Evolutionary conservation across 371 early-diverging fungal species (phyloP), one percentile per base, ranked within the genome.

Genomic region (Syncephalastrum contaminatum): DNA sequence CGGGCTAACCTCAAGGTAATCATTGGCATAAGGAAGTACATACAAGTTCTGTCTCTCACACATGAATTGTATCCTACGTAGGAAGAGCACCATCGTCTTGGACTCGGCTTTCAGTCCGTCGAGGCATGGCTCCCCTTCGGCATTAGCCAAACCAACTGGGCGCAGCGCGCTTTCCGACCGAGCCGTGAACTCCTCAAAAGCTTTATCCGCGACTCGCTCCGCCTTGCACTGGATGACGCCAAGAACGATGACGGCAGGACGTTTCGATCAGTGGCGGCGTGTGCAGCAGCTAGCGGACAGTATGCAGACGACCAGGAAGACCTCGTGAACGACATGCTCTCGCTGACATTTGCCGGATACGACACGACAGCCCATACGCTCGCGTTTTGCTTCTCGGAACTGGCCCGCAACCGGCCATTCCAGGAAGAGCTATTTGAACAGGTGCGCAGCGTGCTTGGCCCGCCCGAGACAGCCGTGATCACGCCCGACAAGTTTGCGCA

Each of bases 321-420:
- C 12, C 53, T 75, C 1, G 51, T 79, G 43, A 79, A 73, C 22
- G 75, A 75, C 46, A 47, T 79, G 13, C 51, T 75, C 8, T 64
- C 72, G 0, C 50, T 79, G 2, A 75, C 75, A 0, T 79, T 75
- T 68, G 80, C 80, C 20, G 80, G 75, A 2, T 69, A 75, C 42
- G 75, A 75, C 30, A 75, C 80, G 1, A 75, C 75, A 3, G 75
- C 80, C 0, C 80, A 75, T 50, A 79, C 80, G 1, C 43, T 75
- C 15, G 60, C 80, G 0, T 79, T 79, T 58, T 47, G 68, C 8
- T 73, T 80, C 54, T 54, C 72, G 8, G 74, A 80, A 44, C 45
- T 80, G n/a, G 76, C 80, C 6, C 68, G 61, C 10, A 49, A 70
- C 24, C 72, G 72, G 18, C 54, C 66, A 2, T 18, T 80, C 2